Percentiles rank a stretch among this genome's conserved stretches.
Evolutionary conservation across 2,329 filamentous ascomycete species (phyloP).

Genomic region (Aspergillus pseudoviridinutans): DNA sequence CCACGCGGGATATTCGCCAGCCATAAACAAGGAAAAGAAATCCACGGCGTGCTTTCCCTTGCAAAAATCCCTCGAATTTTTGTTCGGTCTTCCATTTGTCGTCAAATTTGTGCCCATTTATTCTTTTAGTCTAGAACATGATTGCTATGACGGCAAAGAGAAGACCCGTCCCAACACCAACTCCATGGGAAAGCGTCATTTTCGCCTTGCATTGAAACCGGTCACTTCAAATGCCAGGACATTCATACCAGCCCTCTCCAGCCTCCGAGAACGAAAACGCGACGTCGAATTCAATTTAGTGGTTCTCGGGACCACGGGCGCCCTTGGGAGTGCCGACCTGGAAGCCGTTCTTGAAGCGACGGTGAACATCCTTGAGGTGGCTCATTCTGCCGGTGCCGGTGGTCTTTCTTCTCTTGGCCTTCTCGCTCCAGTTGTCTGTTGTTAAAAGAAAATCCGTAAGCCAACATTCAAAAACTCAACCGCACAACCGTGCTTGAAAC

Average conservation of each 20-base stretch:
- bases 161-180: slow-evolving; percentile 33
- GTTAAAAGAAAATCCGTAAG: slow-evolving; percentile 25
- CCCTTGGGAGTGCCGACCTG: slow-evolving; percentile 83
- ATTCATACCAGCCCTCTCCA: slow-evolving; percentile 38
- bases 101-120: slow-evolving; percentile 17
- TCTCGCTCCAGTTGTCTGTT: slow-evolving; percentile 98
- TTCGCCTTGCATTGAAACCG: slow-evolving; percentile 33
- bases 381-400: slow-evolving; percentile 94
- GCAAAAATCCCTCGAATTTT: slow-evolving; percentile 24
- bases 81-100: slow-evolving; percentile 25
- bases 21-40: slow-evolving; percentile 38
- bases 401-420: slow-evolving; percentile 99
- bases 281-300: slow-evolving; percentile 38
- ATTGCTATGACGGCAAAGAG: slow-evolving; percentile 26
- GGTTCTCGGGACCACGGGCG: slow-evolving; percentile 61
- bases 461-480: slow-evolving; percentile 12
- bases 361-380: slow-evolving; percentile 86
- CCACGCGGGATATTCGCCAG: slow-evolving; percentile 37
- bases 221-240: slow-evolving; percentile 34
- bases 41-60: slow-evolving; percentile 35
- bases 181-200: slow-evolving; percentile 33
- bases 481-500: slow-evolving; percentile 4
- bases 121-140: slow-evolving; percentile 23
- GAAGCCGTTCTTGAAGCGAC: slow-evolving; percentile 98
- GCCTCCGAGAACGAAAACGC: slow-evolving; percentile 37